Conservation (phyloP, 208 protist species). For the Crithidia brevicula region DNA sequence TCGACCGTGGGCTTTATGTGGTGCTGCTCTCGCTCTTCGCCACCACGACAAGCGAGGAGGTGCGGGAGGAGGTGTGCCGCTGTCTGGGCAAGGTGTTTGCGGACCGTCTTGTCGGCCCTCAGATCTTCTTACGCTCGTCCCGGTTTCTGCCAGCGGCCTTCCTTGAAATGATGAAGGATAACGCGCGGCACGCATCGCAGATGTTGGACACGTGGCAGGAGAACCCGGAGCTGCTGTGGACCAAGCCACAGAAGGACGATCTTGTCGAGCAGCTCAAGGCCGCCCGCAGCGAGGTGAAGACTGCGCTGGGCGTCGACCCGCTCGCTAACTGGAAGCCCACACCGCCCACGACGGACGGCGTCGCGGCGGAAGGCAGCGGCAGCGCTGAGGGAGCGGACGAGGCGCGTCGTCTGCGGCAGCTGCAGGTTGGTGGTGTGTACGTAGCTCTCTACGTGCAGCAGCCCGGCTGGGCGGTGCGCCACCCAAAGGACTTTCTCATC, state of each 20-base stretch:
- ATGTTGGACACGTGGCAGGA: conserved; percentile 91
- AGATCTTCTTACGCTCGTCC: conserved; percentile 64
- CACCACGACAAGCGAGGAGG: conserved; percentile 40
- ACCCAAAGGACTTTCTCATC: conserved; percentile 82
- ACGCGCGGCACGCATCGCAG: conserved; percentile 62
- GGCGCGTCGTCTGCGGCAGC: conserved; percentile 28
- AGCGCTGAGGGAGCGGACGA: not conserved
- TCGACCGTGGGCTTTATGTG: conserved; percentile 85
- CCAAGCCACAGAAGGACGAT: conserved; percentile 56
- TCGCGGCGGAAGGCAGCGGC: not conserved
- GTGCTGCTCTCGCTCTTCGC: conserved; percentile 67
- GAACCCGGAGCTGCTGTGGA: conserved; percentile 96
- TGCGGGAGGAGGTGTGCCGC: conserved; percentile 56
- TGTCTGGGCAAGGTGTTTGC: conserved; percentile 58
- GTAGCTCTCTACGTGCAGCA: conserved; percentile 77
- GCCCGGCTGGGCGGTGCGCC: conserved; percentile 81
- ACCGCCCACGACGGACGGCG: not conserved
- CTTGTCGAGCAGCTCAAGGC: conserved; percentile 40
- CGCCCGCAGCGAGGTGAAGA: conserved; percentile 40
- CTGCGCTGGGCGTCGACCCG: conserved; percentile 34
- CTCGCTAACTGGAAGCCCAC: conserved; percentile 54
- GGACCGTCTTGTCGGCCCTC: conserved; percentile 91
- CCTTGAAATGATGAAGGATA: conserved; percentile 92
- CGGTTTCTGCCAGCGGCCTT: conserved; percentile 91
- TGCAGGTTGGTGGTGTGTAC: conserved; percentile 86